Base-by-base conservation (phyloP, 768 basidiomycete species). In the Polyporus arcularius region DNA sequence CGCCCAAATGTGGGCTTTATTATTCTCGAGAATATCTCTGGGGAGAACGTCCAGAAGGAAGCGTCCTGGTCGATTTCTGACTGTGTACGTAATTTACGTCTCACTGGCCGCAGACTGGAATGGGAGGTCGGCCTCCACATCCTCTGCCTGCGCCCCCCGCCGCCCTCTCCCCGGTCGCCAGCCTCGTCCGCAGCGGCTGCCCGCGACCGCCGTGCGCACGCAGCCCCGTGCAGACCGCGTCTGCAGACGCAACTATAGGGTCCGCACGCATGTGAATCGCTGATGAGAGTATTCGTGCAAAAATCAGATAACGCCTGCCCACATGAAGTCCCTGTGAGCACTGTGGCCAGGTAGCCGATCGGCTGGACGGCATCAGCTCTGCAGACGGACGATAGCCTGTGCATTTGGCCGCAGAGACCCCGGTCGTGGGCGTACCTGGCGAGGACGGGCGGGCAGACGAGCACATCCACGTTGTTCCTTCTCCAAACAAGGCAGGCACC, bases 1-100 rank as follows among this genome's bases (percentile, higher is more conserved):
- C 65, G 67, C 60, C 80, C 78, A 83, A 84, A 82, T 76, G 74
- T 71, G 78, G 77, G 74, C 76, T 77, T 81, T 79, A 80, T 85
- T 81, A 72, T 72, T 64, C 58, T 48, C 35, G 35, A 35, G 35
- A 35, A 35, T 7, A 7, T 7, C 35, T 35, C 46, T 51, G 65
- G 67, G n/a, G 31, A 32, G 61, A 62, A 70, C 67, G 53, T 68
- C 64, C 68, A 62, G 57, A 61, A 58, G 57, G 63, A 64, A 67
- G 49, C 59, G 65, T 58, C 65, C 60, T 66, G 59, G 49, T 63
- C 58, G 65, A 66, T 62, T 63, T 62, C 65, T 58, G 57, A 52
- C 51, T 15, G 50, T 77, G 82, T 85, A 87, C 86, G 85, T 88
- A 86, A 71, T 68, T 60, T 53, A 64, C 58, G 53, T 60, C 61